A percentile compares a stretch with the other conserved stretches of the same genome.
Conservation (phyloP, 768 basidiomycete species). For the Sarcomyxa edulis region DNA sequence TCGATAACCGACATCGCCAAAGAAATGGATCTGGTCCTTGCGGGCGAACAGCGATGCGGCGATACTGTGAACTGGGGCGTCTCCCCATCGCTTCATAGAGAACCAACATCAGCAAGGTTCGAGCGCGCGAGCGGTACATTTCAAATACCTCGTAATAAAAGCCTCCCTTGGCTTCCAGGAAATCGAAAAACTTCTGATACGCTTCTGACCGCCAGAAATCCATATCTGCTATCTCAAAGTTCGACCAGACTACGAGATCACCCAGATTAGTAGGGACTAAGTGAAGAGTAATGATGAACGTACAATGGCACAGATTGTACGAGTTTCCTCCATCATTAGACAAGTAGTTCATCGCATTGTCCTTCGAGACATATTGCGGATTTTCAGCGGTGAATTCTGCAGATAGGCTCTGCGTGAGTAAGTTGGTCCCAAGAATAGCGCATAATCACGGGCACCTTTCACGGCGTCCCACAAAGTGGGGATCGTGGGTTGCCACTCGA, state of each 20-base stretch:
- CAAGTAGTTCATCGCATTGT: constrained; percentile 71
- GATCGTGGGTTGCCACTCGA: constrained; percentile 78
- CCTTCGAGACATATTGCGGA: constrained; percentile 52
- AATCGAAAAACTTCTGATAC: constrained; percentile 80
- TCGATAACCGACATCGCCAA: constrained; percentile 78
- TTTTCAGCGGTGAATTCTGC: constrained; percentile 64
- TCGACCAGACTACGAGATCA: constrained; percentile 64
- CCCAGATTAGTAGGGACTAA: not conserved
- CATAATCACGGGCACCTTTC: constrained; percentile 40
- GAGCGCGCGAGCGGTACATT: not conserved
- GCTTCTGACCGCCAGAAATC: constrained; percentile 85
- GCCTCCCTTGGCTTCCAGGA: constrained; percentile 76
- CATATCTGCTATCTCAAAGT: constrained; percentile 89
- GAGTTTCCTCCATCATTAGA: constrained; percentile 61
- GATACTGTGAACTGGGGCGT: constrained; percentile 84
- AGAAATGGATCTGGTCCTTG: constrained; percentile 77
- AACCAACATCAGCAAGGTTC: constrained; percentile 17
- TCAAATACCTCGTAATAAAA: constrained; percentile 80
- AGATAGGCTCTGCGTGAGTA: constrained; percentile 1
- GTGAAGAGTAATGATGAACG: constrained; percentile 27
- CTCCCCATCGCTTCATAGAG: constrained; percentile 76
- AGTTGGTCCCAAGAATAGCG: constrained; percentile 1
- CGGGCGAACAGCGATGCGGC: constrained; percentile 71
- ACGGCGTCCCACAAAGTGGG: constrained; percentile 74
- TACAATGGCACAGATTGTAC: constrained; percentile 72